Percentiles rank a stretch among this genome's conserved stretches.
Conservation (phyloP, 495 filamentous ascomycete species). For the Letharia columbiana region DNA sequence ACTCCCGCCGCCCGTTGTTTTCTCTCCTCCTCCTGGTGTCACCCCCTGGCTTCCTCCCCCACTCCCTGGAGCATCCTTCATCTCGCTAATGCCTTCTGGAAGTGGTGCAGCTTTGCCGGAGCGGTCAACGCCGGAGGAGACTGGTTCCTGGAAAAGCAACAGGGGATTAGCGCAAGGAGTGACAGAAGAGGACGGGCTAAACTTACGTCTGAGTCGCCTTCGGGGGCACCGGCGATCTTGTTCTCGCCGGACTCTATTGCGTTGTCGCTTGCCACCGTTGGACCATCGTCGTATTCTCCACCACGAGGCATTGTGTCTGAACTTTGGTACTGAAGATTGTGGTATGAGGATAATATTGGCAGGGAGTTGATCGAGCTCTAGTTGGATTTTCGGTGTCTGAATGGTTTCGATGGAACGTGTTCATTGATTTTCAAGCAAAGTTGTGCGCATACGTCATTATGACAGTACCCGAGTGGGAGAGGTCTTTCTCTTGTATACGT, state of each 20-base stretch:
- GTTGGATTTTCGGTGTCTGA: background rate
- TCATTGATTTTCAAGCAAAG: background rate
- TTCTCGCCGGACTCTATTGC: conserved; percentile 39
- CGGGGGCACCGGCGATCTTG: conserved; percentile 28
- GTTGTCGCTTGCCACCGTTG: conserved; percentile 42
- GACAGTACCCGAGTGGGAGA: conserved; percentile 1
- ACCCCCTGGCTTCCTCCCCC: conserved; percentile 22
- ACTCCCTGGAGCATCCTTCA: conserved; percentile 22
- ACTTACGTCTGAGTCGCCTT: conserved; percentile 20
- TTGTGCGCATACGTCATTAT: conserved; percentile 4
- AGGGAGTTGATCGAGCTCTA: background rate
- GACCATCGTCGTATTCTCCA: conserved; percentile 41
- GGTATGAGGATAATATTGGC: background rate
- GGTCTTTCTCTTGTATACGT: background rate
- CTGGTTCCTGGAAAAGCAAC: conserved; percentile 7
- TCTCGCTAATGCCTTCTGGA: conserved; percentile 33
- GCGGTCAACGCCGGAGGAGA: conserved; percentile 33
- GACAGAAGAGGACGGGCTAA: background rate
- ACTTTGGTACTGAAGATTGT: background rate
- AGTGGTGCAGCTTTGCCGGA: conserved; percentile 37
- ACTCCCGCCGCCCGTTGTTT: conserved; percentile 34
- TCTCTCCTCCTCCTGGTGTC: conserved; percentile 33
- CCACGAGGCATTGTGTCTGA: conserved; percentile 41
- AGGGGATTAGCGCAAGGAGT: background rate
- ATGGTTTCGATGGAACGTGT: background rate